These are phyloP conservation scores for Microglena sp. DNA, from an alignment of 139 green algal species.

Conservation along the genomic window DNA sequence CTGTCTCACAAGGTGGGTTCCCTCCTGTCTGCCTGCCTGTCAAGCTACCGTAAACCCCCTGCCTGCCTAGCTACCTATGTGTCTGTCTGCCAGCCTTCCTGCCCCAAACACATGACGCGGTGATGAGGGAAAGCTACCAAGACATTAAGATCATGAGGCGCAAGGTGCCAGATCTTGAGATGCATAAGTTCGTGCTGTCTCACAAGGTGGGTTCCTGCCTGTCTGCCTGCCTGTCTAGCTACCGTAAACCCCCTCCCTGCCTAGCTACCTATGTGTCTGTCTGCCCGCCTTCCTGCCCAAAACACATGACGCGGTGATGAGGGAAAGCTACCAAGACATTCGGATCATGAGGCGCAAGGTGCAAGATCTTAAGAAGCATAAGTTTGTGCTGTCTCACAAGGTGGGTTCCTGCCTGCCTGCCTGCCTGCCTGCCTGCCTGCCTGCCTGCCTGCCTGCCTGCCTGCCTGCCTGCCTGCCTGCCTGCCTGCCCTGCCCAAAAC, in stretches of 20 bases:
- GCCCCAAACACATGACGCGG: conserved; percentile 33
- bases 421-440: too few species aligned
- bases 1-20: conserved; percentile 36
- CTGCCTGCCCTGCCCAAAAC: too few species aligned
- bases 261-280: too few species aligned
- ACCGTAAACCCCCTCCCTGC: too few species aligned
- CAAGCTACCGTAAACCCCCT: too few species aligned
- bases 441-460: too few species aligned
- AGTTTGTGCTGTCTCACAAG: conserved; percentile 49
- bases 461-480: too few species aligned
- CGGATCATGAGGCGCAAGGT: conserved; percentile 28
- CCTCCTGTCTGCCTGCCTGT: too few species aligned
- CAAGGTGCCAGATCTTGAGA: conserved; percentile 43
- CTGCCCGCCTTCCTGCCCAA: too few species aligned
- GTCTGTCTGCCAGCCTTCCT: too few species aligned
- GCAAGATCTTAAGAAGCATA: conserved; percentile 53
- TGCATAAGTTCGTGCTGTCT: conserved; percentile 50
- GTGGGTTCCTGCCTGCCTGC: conserved; percentile 7
- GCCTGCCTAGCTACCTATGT: too few species aligned
- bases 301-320: conserved; percentile 40
- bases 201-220: conserved; percentile 35
- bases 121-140: conserved; percentile 42
- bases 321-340: conserved; percentile 38
- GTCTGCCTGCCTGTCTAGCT: too few species aligned
- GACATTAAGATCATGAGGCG: conserved; percentile 32